Conservation (phyloP, 805 yeast species). For the Candida jianshihensis region DNA sequence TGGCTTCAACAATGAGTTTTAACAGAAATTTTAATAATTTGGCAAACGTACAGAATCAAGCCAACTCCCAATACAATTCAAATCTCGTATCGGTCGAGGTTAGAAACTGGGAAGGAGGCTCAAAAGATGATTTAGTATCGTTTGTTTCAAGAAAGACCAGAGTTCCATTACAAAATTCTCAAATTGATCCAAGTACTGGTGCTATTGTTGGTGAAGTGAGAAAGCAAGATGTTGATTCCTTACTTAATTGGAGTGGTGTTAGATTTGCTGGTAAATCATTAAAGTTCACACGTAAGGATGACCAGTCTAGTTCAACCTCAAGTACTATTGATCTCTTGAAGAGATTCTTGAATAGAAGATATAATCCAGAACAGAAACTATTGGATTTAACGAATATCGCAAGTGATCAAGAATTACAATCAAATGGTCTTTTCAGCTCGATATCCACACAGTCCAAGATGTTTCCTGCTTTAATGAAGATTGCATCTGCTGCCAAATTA, state of each 20-base stretch:
- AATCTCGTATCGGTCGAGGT: constrained; percentile 50
- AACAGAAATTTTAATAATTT: not conserved
- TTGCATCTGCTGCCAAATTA: constrained; percentile 51
- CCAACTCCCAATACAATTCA: constrained; percentile 8
- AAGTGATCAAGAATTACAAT: constrained; percentile 52
- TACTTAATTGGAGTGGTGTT: constrained; percentile 65
- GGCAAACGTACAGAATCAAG: not conserved
- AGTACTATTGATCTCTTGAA: constrained; percentile 58
- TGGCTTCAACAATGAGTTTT: not conserved
- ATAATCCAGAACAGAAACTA: constrained; percentile 55
- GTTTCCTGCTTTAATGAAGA: constrained; percentile 83
- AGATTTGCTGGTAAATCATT: constrained; percentile 72
- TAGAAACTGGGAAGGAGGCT: constrained; percentile 77
- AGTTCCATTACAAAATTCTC: constrained; percentile 45
- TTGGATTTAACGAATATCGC: constrained; percentile 62
- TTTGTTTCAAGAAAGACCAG: constrained; percentile 66
- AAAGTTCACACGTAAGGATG: constrained; percentile 30
- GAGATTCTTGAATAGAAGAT: constrained; percentile 56
- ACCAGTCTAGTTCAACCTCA: constrained; percentile 19
- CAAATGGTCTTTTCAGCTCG: constrained; percentile 59
- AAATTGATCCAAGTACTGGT: constrained; percentile 40
- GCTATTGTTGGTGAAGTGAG: constrained; percentile 55
- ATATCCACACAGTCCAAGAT: constrained; percentile 65
- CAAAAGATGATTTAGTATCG: constrained; percentile 56
- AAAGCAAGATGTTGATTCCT: constrained; percentile 48